Conservation (phyloP, 169 alveolate species). For the Plasmodium vinckei region DNA sequence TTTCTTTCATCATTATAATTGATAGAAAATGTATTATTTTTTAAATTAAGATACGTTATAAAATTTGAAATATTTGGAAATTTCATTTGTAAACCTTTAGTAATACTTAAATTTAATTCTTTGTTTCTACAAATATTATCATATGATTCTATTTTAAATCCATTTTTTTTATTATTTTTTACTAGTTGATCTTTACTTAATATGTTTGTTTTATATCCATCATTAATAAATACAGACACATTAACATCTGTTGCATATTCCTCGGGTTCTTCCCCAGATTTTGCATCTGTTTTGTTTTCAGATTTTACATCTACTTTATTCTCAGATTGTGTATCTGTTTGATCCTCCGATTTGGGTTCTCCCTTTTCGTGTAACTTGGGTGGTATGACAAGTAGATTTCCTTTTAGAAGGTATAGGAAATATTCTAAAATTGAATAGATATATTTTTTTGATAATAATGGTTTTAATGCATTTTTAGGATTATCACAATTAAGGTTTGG, state of each 20-base stretch:
- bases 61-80: constrained; percentile 68
- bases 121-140: constrained; percentile 63
- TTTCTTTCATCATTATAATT: constrained; percentile 73
- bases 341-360: background rate
- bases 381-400: constrained; percentile 28
- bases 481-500: constrained; percentile 78
- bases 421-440: constrained; percentile 39
- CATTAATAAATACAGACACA: constrained; percentile 29
- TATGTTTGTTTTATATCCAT: constrained; percentile 31
- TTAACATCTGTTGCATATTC: constrained; percentile 32
- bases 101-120: constrained; percentile 33
- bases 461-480: constrained; percentile 41
- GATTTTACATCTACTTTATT: background rate
- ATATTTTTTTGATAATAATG: constrained; percentile 44
- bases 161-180: background rate
- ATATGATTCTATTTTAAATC: constrained; percentile 29
- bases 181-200: background rate
- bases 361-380: background rate
- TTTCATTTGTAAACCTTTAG: constrained; percentile 73
- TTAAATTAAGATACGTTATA: constrained; percentile 33
- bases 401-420: constrained; percentile 38
- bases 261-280: background rate
- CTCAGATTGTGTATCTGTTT: background rate
- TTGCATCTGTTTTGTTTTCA: background rate
- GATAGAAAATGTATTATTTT: constrained; percentile 28